Base-by-base conservation (phyloP, 2,329 filamentous ascomycete species). In the Pseudogymnoascus pannorum region DNA sequence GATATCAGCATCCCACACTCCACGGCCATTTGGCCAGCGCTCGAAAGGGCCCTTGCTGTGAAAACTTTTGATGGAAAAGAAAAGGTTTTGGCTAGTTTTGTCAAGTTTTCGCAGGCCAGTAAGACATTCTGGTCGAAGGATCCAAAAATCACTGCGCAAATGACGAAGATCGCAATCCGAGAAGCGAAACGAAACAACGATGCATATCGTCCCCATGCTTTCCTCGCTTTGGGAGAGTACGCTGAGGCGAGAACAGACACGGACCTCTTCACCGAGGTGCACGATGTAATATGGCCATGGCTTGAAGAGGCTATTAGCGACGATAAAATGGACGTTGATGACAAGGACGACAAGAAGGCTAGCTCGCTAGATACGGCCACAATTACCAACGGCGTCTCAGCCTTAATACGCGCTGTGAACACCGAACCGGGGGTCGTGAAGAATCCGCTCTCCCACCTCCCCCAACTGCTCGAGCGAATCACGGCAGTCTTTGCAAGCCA, bases 1-100 rank as follows among this genome's bases (percentile, higher is more conserved):
- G 80, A 82, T 9, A 84, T 91, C 60, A 84, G 82, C 64, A 78
- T 81, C 16, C 70, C 78, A 2, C 84, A 86, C 40, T 78, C 89
- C 16, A 78, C 80, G 66, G 76, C 77, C 14, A 78, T 97, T 20
- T 99, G 93, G 93, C 90, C 90, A 0, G 83, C 87, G 1, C 79
- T 96, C 57, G 91, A 97, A 65, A 91, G 88, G 69, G 86, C 90
- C 1, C 76, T 97, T 40, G 83, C 85, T 2, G 85, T 96, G 11
- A 97, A 97, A 79, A 96, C 92, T 0, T 99, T 96, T 80, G 82
- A 88, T 0, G 91, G 91, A 20, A 99, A 99, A 72, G 92, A 97
- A 74, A 86, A 85, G 66, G 83, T 99, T 31, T 79, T 97, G 2
- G 81, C 86, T 44, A 87, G 89, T 5, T 91, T 94, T 72, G 87